A percentile compares a stretch with the other conserved stretches of the same genome.
Conservation (phyloP, 2,329 filamentous ascomycete genomes). For the Colletotrichum viniferum region DNA sequence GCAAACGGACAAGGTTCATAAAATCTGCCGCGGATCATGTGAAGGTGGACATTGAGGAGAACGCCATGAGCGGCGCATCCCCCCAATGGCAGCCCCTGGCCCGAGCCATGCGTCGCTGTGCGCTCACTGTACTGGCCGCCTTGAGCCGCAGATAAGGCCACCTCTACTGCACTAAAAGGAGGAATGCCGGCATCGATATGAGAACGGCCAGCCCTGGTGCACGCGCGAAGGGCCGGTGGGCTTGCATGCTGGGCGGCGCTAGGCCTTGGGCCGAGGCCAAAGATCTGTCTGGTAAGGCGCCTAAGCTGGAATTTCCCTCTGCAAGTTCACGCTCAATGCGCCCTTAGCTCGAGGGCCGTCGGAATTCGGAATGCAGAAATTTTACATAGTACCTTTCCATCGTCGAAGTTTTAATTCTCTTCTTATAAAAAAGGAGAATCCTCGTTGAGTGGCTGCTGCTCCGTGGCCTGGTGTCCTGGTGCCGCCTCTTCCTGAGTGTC, state of each 20-base stretch:
- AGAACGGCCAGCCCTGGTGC: neutral
- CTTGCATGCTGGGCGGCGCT: neutral
- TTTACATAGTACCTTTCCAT: neutral
- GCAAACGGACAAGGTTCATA: neutral
- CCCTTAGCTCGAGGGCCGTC: neutral
- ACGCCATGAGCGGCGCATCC: neutral
- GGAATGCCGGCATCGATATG: constrained; percentile 7
- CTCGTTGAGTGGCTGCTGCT: neutral
- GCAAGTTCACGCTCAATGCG: constrained; percentile 8
- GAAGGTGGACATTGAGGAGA: constrained; percentile 11
- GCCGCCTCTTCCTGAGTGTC: neutral
- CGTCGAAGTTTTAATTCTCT: neutral
- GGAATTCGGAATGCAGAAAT: neutral
- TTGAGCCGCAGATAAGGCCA: neutral
- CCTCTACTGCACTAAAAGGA: neutral
- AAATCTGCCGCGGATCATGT: constrained; percentile 14
- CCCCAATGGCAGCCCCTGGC: neutral
- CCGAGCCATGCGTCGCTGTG: neutral
- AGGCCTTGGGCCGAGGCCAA: constrained; percentile 8
- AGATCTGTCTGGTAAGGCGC: neutral
- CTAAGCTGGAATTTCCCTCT: neutral
- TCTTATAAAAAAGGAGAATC: neutral
- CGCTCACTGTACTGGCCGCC: neutral
- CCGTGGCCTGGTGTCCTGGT: neutral
- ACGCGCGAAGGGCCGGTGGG: neutral